These are phyloP conservation scores for Osmanthus fragrans DNA, from an alignment of 257 asterid genomes.

Conservation along the genomic window DNA sequence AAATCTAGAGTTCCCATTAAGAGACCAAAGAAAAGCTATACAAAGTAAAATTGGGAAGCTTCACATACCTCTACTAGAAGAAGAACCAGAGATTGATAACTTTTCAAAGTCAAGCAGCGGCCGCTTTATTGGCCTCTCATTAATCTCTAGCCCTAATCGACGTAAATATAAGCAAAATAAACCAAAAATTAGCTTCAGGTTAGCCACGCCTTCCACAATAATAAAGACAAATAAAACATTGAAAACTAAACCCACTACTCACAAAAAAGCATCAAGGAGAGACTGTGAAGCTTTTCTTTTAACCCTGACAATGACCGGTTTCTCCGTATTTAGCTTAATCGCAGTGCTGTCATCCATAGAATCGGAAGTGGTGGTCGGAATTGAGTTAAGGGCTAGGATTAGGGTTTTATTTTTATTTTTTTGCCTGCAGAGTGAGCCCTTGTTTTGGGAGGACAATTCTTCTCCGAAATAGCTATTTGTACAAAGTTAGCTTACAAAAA, in stretches of 20 bases:
- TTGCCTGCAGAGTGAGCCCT: background rate
- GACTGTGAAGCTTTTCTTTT: slow-evolving; percentile 66
- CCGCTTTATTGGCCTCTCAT: slow-evolving; percentile 70
- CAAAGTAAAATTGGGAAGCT: background rate
- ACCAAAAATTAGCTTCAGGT: background rate
- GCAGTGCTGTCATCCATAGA: slow-evolving; percentile 39
- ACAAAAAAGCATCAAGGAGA: slow-evolving; percentile 79
- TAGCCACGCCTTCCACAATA: background rate
- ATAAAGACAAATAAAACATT: background rate
- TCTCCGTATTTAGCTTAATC: slow-evolving; percentile 35
- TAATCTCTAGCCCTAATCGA: slow-evolving; percentile 79
- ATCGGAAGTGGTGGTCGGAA: slow-evolving; percentile 37
- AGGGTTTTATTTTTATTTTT: slow-evolving; percentile 18
- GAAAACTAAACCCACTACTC: slow-evolving; percentile 25
- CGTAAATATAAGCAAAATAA: background rate
- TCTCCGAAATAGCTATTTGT: no score
- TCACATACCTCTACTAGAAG: slow-evolving; percentile 54
- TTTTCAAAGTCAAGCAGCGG: slow-evolving; percentile 68
- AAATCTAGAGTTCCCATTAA: background rate
- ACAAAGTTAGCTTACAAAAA: no score
- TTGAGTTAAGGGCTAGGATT: slow-evolving; percentile 13
- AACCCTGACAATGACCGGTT: slow-evolving; percentile 86
- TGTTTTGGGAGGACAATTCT: no score
- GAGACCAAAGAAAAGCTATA: background rate
- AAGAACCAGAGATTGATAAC: slow-evolving; percentile 66